phyloP scores from a whole-genome alignment of 2,329 filamentous ascomycete genomes.

The Eutypa lata region DNA sequence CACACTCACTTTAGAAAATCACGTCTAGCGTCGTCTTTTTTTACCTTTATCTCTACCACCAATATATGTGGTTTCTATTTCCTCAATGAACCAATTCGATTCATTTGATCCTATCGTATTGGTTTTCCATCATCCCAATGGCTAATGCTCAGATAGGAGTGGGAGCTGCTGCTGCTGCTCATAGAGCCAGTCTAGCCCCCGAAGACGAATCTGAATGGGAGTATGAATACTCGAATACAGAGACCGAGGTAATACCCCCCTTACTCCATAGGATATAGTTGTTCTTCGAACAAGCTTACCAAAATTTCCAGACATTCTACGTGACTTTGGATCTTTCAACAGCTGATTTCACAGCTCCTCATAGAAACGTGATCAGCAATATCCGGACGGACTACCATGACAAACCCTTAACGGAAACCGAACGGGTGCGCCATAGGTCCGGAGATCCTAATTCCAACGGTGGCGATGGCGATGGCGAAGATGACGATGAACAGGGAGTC shows the following conservation, averaged over 20 bases:
- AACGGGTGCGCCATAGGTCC: constrained; percentile 8
- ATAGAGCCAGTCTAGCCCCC: constrained; percentile 4
- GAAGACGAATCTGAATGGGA: constrained; percentile 61
- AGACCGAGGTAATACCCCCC: constrained; percentile 53
- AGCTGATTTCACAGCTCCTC: constrained; percentile 50
- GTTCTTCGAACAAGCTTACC: background rate
- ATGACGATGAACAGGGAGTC: constrained; percentile 1
- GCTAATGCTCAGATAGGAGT: constrained; percentile 9
- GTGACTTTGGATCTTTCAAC: constrained; percentile 62
- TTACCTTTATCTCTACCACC: background rate
- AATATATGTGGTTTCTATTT: background rate
- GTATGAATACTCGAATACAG: constrained; percentile 63
- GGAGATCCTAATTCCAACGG: background rate
- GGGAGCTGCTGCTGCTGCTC: constrained; percentile 9
- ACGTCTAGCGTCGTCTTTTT: too few relatives aligned
- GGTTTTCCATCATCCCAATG: constrained; percentile 20
- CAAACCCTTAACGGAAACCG: constrained; percentile 29
- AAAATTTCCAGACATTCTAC: constrained; percentile 55
- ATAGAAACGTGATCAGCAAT: constrained; percentile 34
- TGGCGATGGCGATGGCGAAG: constrained; percentile 4
- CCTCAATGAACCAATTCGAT: background rate
- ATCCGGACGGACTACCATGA: constrained; percentile 45
- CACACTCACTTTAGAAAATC: too few relatives aligned
- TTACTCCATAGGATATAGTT: background rate
- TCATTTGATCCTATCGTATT: constrained; percentile 6